Conservation (phyloP, 805 yeast species). For the Teunomyces lycoperdinae region DNA sequence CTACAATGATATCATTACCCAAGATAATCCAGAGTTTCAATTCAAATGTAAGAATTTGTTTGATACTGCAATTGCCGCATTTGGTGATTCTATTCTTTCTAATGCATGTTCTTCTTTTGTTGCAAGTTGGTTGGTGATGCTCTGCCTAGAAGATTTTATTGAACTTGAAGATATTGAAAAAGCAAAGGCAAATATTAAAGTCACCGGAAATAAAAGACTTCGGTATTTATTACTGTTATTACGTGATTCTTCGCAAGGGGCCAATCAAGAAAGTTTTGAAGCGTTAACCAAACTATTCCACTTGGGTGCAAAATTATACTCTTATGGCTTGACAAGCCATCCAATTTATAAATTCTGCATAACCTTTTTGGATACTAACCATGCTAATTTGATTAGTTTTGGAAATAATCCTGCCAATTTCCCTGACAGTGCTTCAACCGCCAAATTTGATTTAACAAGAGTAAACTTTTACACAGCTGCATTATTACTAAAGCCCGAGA, state of each 20-base stretch:
- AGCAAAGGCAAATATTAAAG: conserved; percentile 12
- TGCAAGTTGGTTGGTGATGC: conserved; percentile 31
- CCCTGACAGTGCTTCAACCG: conserved; percentile 11
- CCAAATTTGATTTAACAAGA: conserved; percentile 20
- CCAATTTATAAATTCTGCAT: conserved; percentile 29
- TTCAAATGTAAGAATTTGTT: conserved; percentile 26
- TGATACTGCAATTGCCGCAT: conserved; percentile 27
- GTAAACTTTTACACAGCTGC: conserved; percentile 36
- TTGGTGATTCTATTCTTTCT: conserved; percentile 23
- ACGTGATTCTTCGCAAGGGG: conserved; percentile 24
- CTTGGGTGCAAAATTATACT: conserved; percentile 31
- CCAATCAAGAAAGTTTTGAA: conserved; percentile 33
- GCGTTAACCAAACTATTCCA: conserved; percentile 33
- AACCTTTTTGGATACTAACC: conserved; percentile 31
- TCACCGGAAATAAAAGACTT: conserved; percentile 33
- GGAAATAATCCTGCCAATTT: conserved; percentile 7
- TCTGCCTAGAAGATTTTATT: conserved; percentile 34
- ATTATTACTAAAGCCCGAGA: conserved; percentile 31
- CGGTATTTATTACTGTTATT: conserved; percentile 28
- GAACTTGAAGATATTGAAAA: conserved; percentile 23
- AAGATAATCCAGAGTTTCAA: conserved; percentile 21
- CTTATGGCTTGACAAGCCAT: conserved; percentile 16
- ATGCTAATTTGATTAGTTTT: conserved; percentile 18
- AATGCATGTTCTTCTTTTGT: conserved; percentile 18
- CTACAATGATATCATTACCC: conserved; percentile 23